A percentile compares a stretch with the other conserved stretches of the same genome.
Evolutionary conservation across 768 basidiomycete species (phyloP).

Genomic region (Suillus ampliporus): DNA sequence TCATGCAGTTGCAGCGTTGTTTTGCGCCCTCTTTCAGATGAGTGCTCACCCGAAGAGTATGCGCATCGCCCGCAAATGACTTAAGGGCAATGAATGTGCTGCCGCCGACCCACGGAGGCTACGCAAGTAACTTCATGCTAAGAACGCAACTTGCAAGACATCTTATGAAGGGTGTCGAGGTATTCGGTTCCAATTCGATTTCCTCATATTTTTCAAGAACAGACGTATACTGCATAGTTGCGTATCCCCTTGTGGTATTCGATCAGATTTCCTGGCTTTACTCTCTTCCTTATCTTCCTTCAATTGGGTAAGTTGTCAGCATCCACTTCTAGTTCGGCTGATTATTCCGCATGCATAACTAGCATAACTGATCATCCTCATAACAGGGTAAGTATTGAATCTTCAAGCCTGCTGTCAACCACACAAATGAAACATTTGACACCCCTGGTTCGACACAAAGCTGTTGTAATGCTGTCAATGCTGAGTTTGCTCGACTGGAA

Average conservation of each 20-base stretch:
- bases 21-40: neutral
- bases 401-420: neutral
- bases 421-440: neutral
- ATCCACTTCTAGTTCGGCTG: neutral
- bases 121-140: neutral
- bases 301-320: neutral
- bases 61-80: neutral
- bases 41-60: neutral
- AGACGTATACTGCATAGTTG: neutral
- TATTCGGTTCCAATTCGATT: too few species aligned
- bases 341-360: too few species aligned
- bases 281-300: neutral
- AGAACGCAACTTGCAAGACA: neutral
- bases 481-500: too few species aligned
- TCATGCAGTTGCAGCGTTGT: neutral
- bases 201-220: neutral
- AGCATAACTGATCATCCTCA: neutral
- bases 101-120: neutral
- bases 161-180: neutral
- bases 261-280: neutral
- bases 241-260: neutral
- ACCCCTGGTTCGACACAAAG: neutral
- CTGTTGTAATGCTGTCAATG: neutral
- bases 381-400: neutral
- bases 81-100: neutral